phyloP scores from a whole-genome alignment of 1,139 yeast genomes.

The Hemisphaericaspora xylanilytica region DNA sequence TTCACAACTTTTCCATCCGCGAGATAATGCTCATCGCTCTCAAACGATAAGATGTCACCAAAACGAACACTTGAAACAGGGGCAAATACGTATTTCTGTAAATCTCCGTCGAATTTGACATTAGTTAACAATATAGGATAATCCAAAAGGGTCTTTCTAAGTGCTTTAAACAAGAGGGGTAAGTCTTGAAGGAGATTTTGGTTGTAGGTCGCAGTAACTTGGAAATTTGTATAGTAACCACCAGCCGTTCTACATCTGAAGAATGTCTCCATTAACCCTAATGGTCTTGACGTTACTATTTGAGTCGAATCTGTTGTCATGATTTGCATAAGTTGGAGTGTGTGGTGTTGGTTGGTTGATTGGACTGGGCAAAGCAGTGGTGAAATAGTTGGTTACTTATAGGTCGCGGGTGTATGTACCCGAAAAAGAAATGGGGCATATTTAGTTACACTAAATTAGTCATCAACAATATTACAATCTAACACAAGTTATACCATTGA shows the following conservation, averaged over 20 bases:
- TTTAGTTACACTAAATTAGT: too few species aligned
- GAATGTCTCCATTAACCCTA: constrained; percentile 37
- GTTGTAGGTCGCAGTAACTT: constrained; percentile 35
- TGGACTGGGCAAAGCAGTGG: neutral
- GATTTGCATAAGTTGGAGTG: neutral
- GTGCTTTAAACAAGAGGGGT: constrained; percentile 24
- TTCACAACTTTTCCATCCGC: constrained; percentile 21
- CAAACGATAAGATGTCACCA: constrained; percentile 25
- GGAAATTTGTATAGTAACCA: constrained; percentile 33
- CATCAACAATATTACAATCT: too few species aligned
- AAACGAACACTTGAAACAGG: constrained; percentile 25
- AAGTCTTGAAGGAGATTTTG: constrained; percentile 17
- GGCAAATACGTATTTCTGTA: constrained; percentile 17
- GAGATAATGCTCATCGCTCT: constrained; percentile 14
- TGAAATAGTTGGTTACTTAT: neutral
- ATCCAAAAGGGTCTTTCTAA: constrained; percentile 33
- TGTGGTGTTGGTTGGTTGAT: neutral
- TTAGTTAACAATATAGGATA: constrained; percentile 36
- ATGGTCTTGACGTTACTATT: constrained; percentile 18
- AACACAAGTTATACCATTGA: too few species aligned
- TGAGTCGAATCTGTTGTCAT: constrained; percentile 2
- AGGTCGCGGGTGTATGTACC: too few species aligned
- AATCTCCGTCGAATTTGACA: constrained; percentile 18
- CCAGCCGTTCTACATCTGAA: constrained; percentile 33
- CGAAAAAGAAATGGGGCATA: too few species aligned